phyloP scores from a whole-genome alignment of 805 yeast genomes.

The Wickerhamiella kazuoi region DNA sequence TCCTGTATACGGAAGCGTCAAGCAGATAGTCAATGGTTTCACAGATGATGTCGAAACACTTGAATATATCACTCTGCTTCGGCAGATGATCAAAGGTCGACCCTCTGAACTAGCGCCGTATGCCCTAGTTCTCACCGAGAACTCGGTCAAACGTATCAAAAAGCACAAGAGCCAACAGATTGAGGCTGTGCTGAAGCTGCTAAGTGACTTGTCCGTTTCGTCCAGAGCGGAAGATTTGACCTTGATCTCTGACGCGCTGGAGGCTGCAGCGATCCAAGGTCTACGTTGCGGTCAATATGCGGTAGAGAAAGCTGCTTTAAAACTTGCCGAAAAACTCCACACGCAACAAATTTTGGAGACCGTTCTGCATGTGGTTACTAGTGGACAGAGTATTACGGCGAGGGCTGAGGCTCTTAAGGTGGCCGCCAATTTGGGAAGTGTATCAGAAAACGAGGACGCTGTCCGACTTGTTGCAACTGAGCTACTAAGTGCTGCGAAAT shows the following conservation, averaged over 20 bases:
- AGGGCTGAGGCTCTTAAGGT: background rate
- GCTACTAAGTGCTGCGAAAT: background rate
- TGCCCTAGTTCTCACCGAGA: background rate
- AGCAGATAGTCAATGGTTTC: background rate
- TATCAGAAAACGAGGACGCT: background rate
- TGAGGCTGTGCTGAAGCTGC: background rate
- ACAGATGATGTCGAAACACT: background rate
- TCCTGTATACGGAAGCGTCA: background rate
- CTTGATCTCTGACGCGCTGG: no score
- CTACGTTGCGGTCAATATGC: background rate
- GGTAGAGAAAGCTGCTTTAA: background rate
- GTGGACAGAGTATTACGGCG: background rate
- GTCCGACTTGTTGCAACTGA: background rate
- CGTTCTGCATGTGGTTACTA: background rate
- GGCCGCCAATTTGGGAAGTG: background rate
- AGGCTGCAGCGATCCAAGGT: no score
- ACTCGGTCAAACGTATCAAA: background rate
- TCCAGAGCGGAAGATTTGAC: no score
- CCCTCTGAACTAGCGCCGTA: background rate
- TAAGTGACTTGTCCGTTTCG: no score
- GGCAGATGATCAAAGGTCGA: background rate
- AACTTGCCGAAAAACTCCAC: background rate
- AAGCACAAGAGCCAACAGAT: background rate
- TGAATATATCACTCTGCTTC: background rate
- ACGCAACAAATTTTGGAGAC: background rate